Evolutionary conservation across 2,329 filamentous ascomycete species (phyloP).

Genomic region (Aspergillus novoparasiticus): DNA sequence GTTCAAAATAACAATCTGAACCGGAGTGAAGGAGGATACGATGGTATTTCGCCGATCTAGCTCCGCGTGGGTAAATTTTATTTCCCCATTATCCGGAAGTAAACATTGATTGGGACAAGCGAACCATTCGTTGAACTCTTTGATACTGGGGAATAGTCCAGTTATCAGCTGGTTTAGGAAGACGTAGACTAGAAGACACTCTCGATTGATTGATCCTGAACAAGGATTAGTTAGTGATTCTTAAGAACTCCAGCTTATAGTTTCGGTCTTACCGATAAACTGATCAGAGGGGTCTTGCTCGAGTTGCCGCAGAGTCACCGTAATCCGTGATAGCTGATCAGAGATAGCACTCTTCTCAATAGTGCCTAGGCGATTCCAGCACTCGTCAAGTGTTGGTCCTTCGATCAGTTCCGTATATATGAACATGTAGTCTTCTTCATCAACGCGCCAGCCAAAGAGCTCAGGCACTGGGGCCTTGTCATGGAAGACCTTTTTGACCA

Average conservation of each 20-base stretch:
- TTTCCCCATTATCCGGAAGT: conserved; percentile 3
- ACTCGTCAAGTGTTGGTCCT: conserved; percentile 28
- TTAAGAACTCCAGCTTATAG: neutral
- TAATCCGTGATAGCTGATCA: conserved; percentile 21
- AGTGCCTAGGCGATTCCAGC: conserved; percentile 24
- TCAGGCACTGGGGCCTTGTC: conserved; percentile 38
- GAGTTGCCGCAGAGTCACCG: conserved; percentile 20
- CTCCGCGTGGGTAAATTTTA: conserved; percentile 6
- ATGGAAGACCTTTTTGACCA: conserved; percentile 21
- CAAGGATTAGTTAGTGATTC: neutral
- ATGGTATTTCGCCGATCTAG: conserved; percentile 9
- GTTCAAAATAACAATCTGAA: conserved; percentile 30
- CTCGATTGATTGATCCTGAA: conserved; percentile 3
- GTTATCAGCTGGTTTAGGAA: neutral
- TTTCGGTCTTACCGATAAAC: conserved; percentile 21
- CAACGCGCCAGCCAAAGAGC: conserved; percentile 38
- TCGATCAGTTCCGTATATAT: conserved; percentile 38
- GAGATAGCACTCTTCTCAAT: conserved; percentile 18
- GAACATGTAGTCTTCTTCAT: conserved; percentile 25
- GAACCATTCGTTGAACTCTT: conserved; percentile 10
- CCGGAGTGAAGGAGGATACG: conserved; percentile 6
- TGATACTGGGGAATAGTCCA: neutral
- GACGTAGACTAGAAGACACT: neutral
- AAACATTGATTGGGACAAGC: conserved; percentile 1
- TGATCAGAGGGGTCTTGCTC: conserved; percentile 21